phyloP scores from a whole-genome alignment of 768 basidiomycete species.

The Hirschioporus abietinus region DNA sequence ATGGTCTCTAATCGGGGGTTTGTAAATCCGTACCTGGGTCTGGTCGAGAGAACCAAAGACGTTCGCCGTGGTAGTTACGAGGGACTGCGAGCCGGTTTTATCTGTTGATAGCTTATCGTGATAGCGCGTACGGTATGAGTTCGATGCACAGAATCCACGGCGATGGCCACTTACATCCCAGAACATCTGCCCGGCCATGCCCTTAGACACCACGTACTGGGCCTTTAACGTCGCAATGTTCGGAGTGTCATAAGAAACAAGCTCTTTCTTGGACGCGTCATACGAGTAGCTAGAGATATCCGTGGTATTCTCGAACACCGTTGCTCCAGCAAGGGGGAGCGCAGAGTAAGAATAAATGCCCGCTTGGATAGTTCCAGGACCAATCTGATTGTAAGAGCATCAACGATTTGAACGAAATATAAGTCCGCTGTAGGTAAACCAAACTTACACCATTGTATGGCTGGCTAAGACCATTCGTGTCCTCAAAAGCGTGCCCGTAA shows the following conservation, averaged over 20 bases:
- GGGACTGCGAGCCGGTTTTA: slow-evolving; percentile 51
- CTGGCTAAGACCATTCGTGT: slow-evolving; percentile 60
- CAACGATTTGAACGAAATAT: not conserved
- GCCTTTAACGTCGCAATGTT: slow-evolving; percentile 61
- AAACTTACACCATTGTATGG: slow-evolving; percentile 58
- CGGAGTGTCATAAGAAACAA: slow-evolving; percentile 76
- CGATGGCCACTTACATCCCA: slow-evolving; percentile 44
- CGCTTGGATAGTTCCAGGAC: slow-evolving; percentile 64
- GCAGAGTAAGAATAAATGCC: slow-evolving; percentile 75
- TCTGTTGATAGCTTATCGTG: slow-evolving; percentile 47
- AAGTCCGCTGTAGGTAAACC: not conserved
- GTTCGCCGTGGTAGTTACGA: slow-evolving; percentile 44
- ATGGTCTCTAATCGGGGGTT: not conserved
- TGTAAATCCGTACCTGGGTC: slow-evolving; percentile 30
- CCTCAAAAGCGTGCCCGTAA: slow-evolving; percentile 75
- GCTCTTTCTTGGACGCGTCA: slow-evolving; percentile 55
- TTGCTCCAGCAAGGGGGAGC: slow-evolving; percentile 53
- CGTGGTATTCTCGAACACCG: slow-evolving; percentile 59
- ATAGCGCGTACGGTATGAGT: not conserved
- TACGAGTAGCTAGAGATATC: slow-evolving; percentile 79
- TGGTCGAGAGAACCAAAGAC: slow-evolving; percentile 51
- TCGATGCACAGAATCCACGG: not conserved
- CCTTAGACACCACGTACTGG: slow-evolving; percentile 55
- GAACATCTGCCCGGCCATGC: slow-evolving; percentile 68
- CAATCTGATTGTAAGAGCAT: slow-evolving; percentile 38